These are phyloP conservation scores for Debaryomycetaceae sp. DNA, from an alignment of 1,139 yeast species.

Conservation along the genomic window DNA sequence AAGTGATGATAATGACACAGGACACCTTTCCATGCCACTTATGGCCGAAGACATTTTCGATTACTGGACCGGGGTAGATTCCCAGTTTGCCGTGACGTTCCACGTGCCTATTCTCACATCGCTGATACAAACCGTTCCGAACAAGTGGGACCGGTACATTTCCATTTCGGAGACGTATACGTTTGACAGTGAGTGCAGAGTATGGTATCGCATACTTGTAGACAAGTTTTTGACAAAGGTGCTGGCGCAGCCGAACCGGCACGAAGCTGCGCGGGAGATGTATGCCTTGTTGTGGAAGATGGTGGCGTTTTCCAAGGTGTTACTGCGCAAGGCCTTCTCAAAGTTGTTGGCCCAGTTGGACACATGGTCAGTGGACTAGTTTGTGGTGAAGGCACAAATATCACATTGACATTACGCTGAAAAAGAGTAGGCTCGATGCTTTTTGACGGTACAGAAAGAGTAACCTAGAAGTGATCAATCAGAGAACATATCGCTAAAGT, in stretches of 20 bases:
- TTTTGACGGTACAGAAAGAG: too few species aligned
- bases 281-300: constrained; percentile 2
- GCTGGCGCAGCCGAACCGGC: background rate
- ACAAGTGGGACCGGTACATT: constrained; percentile 13
- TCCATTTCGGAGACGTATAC: constrained; percentile 11
- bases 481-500: too few species aligned
- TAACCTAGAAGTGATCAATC: too few species aligned
- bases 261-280: background rate
- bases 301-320: constrained; percentile 2
- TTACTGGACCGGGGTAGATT: constrained; percentile 20
- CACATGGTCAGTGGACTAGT: background rate
- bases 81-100: constrained; percentile 8
- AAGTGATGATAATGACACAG: background rate
- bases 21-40: constrained; percentile 12
- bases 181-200: constrained; percentile 3
- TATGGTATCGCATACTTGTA: constrained; percentile 2
- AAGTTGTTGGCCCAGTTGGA: constrained; percentile 1
- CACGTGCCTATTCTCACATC: constrained; percentile 24
- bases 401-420: too few species aligned
- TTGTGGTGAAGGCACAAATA: too few species aligned
- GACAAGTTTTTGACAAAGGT: constrained; percentile 1
- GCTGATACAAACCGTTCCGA: constrained; percentile 10
- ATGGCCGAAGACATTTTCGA: constrained; percentile 15
- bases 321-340: constrained; percentile 1
- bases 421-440: too few species aligned